Base-by-base conservation (phyloP, 1,284 basidiomycete species). In the Testicularia cyperi region DNA sequence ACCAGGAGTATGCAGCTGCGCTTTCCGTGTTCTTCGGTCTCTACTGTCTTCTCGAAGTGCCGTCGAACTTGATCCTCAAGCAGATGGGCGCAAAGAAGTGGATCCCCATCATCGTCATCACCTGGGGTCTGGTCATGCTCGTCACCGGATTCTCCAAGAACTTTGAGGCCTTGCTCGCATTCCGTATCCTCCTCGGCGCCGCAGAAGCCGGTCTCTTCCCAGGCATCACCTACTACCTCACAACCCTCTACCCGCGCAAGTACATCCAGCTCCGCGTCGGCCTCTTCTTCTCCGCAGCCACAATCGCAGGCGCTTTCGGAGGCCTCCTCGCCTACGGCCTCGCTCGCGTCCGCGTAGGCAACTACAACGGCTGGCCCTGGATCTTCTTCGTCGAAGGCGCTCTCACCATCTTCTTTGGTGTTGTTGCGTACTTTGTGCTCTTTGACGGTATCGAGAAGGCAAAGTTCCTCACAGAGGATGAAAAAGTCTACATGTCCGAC, bases 11-110 rank as follows among this genome's bases (percentile, higher is more conserved):
- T 60, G 75, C 52, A 75, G 65, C 78, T 9, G 78, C 58, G 13
- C 47, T 55, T 14, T 53, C 46, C 26, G 37, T 58, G 30, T 56
- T 54, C 41, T 52, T 87, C 65, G 80, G 84, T 1, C 82, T 84
- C 39, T 87, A 87, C 68, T 82, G 86, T 19, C 57, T 83, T 13
- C 86, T 86, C 61, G 86, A 87, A 73, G 82, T 87, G 13, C 86
- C 86, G 2, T 75, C 81, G 39, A 84, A 86, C 77, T 83, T 88
- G 72, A 68, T 83, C 16, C 67, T 81, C 34, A 81, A 80, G 60
- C 74, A 73, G 36, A 68, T 70, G 38, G 72, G 73, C 23, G 73
- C 77, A 30, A 78, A 70, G 38, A 62, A 75, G 32, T 79, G 77
- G 78, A 24, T 79, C 65, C 65, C 56, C 2, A 43, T 44, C 38